Evolutionary conservation across 106 monocot genomes (phyloP).

Genomic region (Posidonia australis): DNA sequence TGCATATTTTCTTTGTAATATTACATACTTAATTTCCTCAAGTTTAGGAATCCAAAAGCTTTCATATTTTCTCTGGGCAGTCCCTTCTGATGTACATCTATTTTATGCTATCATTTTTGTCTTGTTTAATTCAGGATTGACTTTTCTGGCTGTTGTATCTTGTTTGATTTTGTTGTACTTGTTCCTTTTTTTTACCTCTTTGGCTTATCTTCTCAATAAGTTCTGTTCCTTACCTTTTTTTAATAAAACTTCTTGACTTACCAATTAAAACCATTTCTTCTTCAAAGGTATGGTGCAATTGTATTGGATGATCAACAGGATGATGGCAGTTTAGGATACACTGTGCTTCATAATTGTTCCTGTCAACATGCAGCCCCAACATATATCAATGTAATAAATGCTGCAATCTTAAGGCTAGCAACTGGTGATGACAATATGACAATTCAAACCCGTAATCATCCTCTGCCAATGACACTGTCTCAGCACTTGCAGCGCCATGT

Average conservation of each 20-base stretch:
- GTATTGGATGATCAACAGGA: slow-evolving; percentile 69
- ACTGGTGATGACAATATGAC: slow-evolving; percentile 56
- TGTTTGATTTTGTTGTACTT: no score
- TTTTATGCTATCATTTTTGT: no score
- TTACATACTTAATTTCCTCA: no score
- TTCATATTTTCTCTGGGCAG: no score
- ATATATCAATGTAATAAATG: slow-evolving; percentile 78
- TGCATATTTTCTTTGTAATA: no score
- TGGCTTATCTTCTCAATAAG: background rate
- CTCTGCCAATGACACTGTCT: slow-evolving; percentile 71
- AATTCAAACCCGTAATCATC: slow-evolving; percentile 78
- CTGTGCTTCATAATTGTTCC: slow-evolving; percentile 78
- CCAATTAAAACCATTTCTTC: background rate
- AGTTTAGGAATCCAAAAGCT: no score
- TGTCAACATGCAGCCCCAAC: slow-evolving; percentile 90
- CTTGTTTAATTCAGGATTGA: no score
- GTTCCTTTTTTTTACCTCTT: no score
- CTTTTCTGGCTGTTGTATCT: no score
- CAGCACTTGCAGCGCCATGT: slow-evolving; percentile 71
- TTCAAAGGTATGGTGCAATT: slow-evolving; percentile 80
- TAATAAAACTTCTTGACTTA: background rate
- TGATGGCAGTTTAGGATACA: slow-evolving; percentile 71
- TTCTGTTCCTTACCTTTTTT: background rate
- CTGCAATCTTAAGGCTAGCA: slow-evolving; percentile 71
- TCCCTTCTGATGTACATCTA: no score